Conservation (phyloP, 257 asterid genomes). For the Ilex aquifolium region DNA sequence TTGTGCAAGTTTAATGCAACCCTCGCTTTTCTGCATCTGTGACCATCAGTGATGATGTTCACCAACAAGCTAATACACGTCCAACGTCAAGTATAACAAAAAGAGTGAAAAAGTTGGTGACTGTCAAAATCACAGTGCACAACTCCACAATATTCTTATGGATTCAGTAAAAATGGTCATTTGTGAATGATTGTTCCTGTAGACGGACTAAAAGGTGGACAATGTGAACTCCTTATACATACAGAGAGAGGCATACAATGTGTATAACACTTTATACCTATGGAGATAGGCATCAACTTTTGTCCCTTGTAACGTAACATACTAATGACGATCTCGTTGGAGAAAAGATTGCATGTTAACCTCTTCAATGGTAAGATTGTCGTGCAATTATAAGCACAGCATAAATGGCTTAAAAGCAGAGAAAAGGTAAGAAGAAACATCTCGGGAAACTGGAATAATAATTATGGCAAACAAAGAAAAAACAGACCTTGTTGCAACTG, state of each 20-base stretch:
- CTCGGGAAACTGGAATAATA: not conserved
- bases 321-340: too few species aligned
- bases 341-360: too few species aligned
- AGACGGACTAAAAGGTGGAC: too few species aligned
- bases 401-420: not conserved
- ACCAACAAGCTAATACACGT: not conserved
- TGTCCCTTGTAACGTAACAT: too few species aligned
- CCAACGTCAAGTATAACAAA: not conserved
- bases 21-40: not conserved
- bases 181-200: too few species aligned
- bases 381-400: not conserved
- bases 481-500: slow-evolving; percentile 80
- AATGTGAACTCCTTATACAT: too few species aligned
- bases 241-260: too few species aligned
- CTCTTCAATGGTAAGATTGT: too few species aligned
- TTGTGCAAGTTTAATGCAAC: not conserved
- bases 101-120: not conserved
- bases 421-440: not conserved
- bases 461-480: slow-evolving; percentile 3
- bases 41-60: not conserved
- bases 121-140: not conserved
- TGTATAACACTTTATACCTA: too few species aligned
- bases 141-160: not conserved
- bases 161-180: too few species aligned
- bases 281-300: too few species aligned